Percentiles rank a stretch among this genome's conserved stretches.
Evolutionary conservation across 23 red algal species (phyloP).

Genomic region (Cyanidiococcus yangmingshanensis): DNA sequence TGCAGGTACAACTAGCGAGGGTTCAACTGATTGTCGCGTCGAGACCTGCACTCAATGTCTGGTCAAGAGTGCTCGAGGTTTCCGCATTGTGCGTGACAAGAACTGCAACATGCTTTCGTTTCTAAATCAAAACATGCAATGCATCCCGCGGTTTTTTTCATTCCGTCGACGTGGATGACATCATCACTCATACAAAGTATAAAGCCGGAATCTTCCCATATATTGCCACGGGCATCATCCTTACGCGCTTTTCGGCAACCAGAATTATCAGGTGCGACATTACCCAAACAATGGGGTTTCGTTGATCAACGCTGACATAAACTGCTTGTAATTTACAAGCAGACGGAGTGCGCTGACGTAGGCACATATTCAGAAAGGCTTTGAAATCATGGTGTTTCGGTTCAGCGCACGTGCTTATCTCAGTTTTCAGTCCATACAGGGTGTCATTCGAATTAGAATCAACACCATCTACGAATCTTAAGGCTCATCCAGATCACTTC

Average conservation of each 20-base stretch:
- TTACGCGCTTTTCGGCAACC: background rate
- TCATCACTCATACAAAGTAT: too few relatives aligned
- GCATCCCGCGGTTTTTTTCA: background rate
- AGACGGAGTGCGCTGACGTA: background rate
- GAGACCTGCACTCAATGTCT: background rate
- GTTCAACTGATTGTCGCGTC: background rate
- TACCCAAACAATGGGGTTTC: background rate
- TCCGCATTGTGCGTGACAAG: background rate
- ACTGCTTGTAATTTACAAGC: background rate
- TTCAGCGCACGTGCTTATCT: too few relatives aligned
- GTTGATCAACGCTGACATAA: background rate
- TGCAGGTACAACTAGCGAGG: background rate
- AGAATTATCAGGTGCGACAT: background rate
- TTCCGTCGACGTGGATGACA: too few relatives aligned
- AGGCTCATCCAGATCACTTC: background rate
- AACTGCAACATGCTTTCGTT: background rate
- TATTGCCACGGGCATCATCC: background rate
- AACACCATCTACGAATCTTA: background rate
- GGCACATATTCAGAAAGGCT: background rate
- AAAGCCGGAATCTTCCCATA: too few relatives aligned
- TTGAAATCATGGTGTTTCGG: background rate
- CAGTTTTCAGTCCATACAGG: too few relatives aligned
- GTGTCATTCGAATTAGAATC: too few relatives aligned
- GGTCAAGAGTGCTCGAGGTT: background rate
- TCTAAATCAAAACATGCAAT: background rate